Evolutionary conservation across 805 yeast species (phyloP), one percentile per base, ranked within the genome.

Genomic region (Suhomyces sp.): DNA sequence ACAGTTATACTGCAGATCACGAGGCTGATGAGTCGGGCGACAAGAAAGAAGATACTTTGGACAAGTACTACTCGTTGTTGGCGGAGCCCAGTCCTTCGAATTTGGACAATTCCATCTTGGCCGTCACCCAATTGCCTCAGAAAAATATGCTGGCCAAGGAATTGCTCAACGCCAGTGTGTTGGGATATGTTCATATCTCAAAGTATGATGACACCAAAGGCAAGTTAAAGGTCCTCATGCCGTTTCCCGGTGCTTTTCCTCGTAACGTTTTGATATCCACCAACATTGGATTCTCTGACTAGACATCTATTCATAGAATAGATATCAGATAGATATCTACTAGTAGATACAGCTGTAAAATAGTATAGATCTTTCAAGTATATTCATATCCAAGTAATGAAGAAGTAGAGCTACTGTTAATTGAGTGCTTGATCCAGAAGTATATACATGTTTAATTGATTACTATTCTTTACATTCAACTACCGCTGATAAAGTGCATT

Each of bases 191-290:
- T 3, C 86, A 89, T 56, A 82, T 84, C 4, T 70, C 79, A 8
- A 86, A 83, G 56, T 88, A 84, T 22, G 96, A 92, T 62, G 97
- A 93, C 57, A 72, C 81, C 13, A 86, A 85, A 62, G 78, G 81
- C 13, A 86, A 82, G 59, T 64, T 89, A 51, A 86, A 86, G 61
- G 76, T 94, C 7, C 74, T 93, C 56, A 76, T 91, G 56, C 98
- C 99, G 0, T 87, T 90, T 5, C 97, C 97, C 2, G 96, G 96
- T 1, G 72, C 86, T 41, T 72, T 92, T 23, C 99, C 99, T 0
- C 78, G 84, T 24, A 82, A 85, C 57, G 84, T 88, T 2, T 76
- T 90, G 61, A 67, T 94, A 2, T 71, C 92, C 47, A 96, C 97
- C 1, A 82, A 83, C 40, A 84, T 83, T 60, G 85, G 96, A 59